Evolutionary conservation across 2,329 filamentous ascomycete species (phyloP).

Genomic region (Aspergillus niger): DNA sequence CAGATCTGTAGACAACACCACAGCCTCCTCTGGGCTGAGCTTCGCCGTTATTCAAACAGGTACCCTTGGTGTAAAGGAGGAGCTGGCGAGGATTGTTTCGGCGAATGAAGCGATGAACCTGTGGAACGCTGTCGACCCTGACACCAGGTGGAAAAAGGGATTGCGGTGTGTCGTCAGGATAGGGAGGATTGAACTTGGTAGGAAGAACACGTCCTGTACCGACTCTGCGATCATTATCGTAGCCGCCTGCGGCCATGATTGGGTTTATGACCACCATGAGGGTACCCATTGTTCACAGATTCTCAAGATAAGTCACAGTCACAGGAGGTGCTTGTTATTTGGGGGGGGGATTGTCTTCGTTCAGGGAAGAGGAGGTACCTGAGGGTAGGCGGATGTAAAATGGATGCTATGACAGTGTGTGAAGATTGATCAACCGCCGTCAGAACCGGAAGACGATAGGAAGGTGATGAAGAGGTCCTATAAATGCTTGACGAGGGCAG

Average conservation of each 20-base stretch:
- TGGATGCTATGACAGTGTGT: no score
- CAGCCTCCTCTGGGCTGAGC: background rate
- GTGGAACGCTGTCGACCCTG: background rate
- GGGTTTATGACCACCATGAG: background rate
- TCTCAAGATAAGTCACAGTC: background rate
- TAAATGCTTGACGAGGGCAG: no score
- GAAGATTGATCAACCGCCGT: no score
- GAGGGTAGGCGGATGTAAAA: no score
- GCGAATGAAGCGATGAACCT: background rate
- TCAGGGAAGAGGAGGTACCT: no score
- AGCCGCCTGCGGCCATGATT: background rate
- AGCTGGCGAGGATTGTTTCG: background rate
- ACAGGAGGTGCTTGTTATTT: background rate
- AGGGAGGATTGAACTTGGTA: background rate
- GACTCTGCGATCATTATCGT: background rate
- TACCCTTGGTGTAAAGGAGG: background rate
- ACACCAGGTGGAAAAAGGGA: background rate
- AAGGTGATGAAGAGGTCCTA: no score
- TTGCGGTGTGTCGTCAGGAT: background rate
- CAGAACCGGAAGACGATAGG: no score
- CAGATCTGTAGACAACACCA: background rate
- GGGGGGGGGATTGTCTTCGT: no score
- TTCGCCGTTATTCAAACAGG: background rate
- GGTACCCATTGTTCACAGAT: background rate
- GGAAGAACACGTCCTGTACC: background rate